Conservation (phyloP, 345 rosid species). For the Eucalyptus erythrocorys region DNA sequence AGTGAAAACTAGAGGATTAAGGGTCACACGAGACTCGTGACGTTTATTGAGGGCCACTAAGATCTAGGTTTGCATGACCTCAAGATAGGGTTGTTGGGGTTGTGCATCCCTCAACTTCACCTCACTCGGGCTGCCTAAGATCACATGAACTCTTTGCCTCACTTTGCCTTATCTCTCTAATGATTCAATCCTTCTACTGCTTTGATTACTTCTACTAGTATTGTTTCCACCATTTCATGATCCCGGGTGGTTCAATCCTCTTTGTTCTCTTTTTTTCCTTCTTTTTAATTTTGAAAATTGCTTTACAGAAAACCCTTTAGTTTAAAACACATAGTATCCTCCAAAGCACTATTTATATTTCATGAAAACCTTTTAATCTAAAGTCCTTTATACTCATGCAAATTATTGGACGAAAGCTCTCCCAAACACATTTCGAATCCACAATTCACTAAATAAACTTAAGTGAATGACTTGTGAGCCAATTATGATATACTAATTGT, state of each 20-base stretch:
- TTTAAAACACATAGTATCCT: too few relatives aligned
- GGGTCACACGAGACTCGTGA: not conserved
- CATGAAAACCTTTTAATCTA: not conserved
- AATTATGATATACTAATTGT: not conserved
- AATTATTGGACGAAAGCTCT: not conserved
- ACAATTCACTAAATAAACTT: not conserved
- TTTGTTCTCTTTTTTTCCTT: too few relatives aligned
- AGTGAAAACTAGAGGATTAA: not conserved
- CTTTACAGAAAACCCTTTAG: not conserved
- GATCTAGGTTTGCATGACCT: not conserved
- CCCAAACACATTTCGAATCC: not conserved
- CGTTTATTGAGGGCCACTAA: not conserved
- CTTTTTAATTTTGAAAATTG: not conserved
- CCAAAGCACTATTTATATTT: too few relatives aligned
- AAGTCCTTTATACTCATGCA: not conserved
- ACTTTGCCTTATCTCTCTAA: too few relatives aligned
- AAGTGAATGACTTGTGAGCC: not conserved
- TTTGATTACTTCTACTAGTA: not conserved
- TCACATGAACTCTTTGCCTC: too few relatives aligned
- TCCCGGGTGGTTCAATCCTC: not conserved
- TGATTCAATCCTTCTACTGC: too few relatives aligned
- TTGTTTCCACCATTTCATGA: not conserved
- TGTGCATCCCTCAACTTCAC: not conserved
- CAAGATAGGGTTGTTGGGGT: not conserved
- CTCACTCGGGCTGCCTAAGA: not conserved